Conservation (phyloP, 225 moss, liverwort and hornwort species). For the Lunularia cruciata region DNA sequence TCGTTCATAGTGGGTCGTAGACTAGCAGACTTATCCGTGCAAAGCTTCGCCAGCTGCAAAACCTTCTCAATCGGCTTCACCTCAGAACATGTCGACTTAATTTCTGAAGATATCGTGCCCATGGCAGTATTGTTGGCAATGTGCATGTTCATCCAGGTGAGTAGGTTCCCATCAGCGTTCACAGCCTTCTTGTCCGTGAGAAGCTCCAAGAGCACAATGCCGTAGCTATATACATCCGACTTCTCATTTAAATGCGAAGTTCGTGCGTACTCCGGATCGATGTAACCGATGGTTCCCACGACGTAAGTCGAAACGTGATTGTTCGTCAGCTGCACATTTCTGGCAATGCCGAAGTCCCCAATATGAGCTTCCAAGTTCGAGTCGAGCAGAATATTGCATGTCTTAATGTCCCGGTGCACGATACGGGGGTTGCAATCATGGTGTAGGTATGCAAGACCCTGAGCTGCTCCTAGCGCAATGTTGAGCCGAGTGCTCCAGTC, state of each 20-base stretch:
- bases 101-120: constrained; percentile 61
- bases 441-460: constrained; percentile 91
- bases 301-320: constrained; percentile 88
- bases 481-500: constrained; percentile 80
- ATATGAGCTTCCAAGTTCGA: constrained; percentile 76
- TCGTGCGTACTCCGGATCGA: constrained; percentile 93
- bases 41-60: constrained; percentile 74
- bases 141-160: constrained; percentile 78
- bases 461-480: constrained; percentile 82
- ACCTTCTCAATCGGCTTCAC: constrained; percentile 65
- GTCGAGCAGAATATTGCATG: constrained; percentile 83
- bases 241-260: constrained; percentile 87
- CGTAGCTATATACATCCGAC: constrained; percentile 95
- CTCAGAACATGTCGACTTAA: constrained; percentile 61
- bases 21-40: constrained; percentile 70
- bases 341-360: constrained; percentile 91
- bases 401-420: constrained; percentile 87
- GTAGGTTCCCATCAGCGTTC: constrained; percentile 78
- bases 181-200: constrained; percentile 88
- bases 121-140: constrained; percentile 63
- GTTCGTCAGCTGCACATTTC: constrained; percentile 71
- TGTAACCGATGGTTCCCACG: constrained; percentile 90
- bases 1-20: constrained; percentile 87
- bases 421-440: constrained; percentile 87
- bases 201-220: constrained; percentile 88